A percentile compares a stretch with the other conserved stretches of the same genome.
phyloP scores from a whole-genome alignment of 1,284 basidiomycete species.

The Apiotrichum porosum region DNA sequence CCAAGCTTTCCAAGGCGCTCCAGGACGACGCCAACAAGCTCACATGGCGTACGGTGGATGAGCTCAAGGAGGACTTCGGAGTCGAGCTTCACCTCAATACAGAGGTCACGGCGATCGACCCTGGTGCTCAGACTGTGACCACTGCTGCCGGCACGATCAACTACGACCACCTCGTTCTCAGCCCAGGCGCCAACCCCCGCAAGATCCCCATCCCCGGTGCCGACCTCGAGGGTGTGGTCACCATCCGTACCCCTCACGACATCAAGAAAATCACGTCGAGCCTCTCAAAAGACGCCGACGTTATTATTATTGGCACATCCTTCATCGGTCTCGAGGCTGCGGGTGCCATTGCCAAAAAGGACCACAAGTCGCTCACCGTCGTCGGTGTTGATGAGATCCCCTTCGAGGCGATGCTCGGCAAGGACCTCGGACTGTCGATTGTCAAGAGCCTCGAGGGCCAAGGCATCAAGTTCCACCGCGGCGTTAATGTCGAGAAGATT shows the following conservation, averaged over 20 bases:
- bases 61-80: slow-evolving; percentile 74
- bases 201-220: slow-evolving; percentile 70
- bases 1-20: slow-evolving; percentile 84
- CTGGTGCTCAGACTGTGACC: slow-evolving; percentile 58
- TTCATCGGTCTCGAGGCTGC: slow-evolving; percentile 95
- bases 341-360: slow-evolving; percentile 66
- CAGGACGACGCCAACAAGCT: slow-evolving; percentile 71
- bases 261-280: slow-evolving; percentile 66
- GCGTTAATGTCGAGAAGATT: slow-evolving; percentile 68
- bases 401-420: slow-evolving; percentile 75
- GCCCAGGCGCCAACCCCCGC: slow-evolving; percentile 61
- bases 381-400: slow-evolving; percentile 82
- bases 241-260: slow-evolving; percentile 68
- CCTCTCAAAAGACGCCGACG: slow-evolving; percentile 60
- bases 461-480: slow-evolving; percentile 79
- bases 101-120: slow-evolving; percentile 65
- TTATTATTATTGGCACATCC: slow-evolving; percentile 81
- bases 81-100: slow-evolving; percentile 62
- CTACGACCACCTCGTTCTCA: slow-evolving; percentile 70
- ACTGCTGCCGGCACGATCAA: slow-evolving; percentile 57
- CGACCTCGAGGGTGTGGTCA: slow-evolving; percentile 72
- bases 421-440: slow-evolving; percentile 71
- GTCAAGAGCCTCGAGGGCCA: slow-evolving; percentile 76
- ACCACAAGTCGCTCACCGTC: slow-evolving; percentile 61
- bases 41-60: slow-evolving; percentile 65